phyloP scores from a whole-genome alignment of 208 protist genomes.

The Trypanosoma cruzi region DNA sequence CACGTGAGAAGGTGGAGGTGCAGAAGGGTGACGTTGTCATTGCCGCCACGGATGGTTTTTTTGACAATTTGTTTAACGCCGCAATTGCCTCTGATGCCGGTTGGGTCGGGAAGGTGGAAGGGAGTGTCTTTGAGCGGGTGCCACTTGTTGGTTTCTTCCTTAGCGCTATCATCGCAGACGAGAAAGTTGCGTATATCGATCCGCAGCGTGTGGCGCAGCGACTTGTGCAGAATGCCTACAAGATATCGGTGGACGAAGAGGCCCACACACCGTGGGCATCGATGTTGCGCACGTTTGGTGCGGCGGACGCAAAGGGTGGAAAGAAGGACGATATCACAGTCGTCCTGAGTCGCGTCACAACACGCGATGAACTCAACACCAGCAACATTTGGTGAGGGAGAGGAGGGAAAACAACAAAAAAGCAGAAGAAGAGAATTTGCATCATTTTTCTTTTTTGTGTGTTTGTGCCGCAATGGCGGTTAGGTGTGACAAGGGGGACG shows the following conservation, averaged over 20 bases:
- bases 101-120: constrained; percentile 75
- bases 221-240: constrained; percentile 81
- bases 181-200: constrained; percentile 79
- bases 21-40: constrained; percentile 93
- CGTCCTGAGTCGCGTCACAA: constrained; percentile 83
- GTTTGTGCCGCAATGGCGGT: no score
- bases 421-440: no score
- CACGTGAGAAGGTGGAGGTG: constrained; percentile 75
- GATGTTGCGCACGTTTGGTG: constrained; percentile 82
- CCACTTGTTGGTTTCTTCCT: constrained; percentile 81
- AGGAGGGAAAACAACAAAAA: background rate
- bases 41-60: constrained; percentile 93
- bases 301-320: constrained; percentile 73
- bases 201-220: constrained; percentile 90
- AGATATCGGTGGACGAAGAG: constrained; percentile 63
- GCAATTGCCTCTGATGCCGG: constrained; percentile 79
- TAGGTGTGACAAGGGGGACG: no score
- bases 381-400: constrained; percentile 55
- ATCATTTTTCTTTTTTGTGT: no score
- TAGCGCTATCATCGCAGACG: constrained; percentile 64
- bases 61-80: constrained; percentile 93
- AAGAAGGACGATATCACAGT: constrained; percentile 93
- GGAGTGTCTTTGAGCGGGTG: constrained; percentile 65
- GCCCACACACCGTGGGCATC: constrained; percentile 83
- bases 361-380: constrained; percentile 74